These are phyloP conservation scores for Starmerella lactis-condensi DNA, from an alignment of 805 yeast genomes.

Conservation along the genomic window DNA sequence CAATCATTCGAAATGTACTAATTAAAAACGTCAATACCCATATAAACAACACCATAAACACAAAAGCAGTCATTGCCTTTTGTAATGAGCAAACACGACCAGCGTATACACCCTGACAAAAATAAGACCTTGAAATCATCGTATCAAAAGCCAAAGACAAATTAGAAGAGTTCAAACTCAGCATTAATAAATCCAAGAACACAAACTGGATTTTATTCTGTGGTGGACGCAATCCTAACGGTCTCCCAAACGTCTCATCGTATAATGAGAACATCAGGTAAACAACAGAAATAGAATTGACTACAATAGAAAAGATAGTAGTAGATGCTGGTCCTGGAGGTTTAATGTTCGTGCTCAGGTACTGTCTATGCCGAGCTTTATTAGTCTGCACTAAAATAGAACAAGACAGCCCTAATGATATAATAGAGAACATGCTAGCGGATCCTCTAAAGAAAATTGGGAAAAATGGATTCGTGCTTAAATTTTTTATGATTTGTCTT, in stretches of 20 bases:
- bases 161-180: constrained; percentile 77
- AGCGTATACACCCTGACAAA: constrained; percentile 21
- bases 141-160: constrained; percentile 72
- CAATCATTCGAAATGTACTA: constrained; percentile 67
- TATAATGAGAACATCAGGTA: constrained; percentile 67
- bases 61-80: constrained; percentile 55
- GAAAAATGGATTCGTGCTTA: constrained; percentile 59
- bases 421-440: constrained; percentile 38
- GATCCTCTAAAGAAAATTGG: constrained; percentile 57
- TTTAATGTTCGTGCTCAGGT: constrained; percentile 34
- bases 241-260: constrained; percentile 85
- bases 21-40: constrained; percentile 80
- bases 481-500: constrained; percentile 19
- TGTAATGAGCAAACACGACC: constrained; percentile 57
- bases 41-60: constrained; percentile 52
- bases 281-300: constrained; percentile 57
- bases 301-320: constrained; percentile 80
- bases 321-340: constrained; percentile 32
- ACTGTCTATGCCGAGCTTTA: neutral
- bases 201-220: constrained; percentile 63
- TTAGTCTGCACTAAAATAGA: constrained; percentile 23
- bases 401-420: constrained; percentile 62
- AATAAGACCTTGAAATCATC: constrained; percentile 20
- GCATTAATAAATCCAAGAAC: constrained; percentile 66
- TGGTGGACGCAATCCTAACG: constrained; percentile 76